phyloP scores from a whole-genome alignment of 352 stramenopile species.

The Globisporangium iwayamae region DNA sequence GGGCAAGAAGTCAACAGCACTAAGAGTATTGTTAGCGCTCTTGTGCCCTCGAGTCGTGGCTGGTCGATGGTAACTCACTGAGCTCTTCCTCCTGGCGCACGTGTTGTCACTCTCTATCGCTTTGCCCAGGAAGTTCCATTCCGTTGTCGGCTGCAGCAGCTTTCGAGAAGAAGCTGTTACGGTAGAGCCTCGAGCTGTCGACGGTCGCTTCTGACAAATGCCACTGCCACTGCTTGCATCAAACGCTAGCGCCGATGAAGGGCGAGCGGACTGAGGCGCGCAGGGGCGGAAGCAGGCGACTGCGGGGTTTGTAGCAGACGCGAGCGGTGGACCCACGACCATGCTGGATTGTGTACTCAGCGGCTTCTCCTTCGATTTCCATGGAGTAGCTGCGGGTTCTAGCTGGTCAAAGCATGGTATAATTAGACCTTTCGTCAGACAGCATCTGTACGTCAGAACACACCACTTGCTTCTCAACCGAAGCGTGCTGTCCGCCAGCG shows the following conservation, averaged over 20 bases:
- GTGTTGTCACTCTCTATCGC: background rate
- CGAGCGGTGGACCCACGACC: slow-evolving; percentile 11
- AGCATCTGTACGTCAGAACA: no score
- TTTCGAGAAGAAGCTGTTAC: background rate
- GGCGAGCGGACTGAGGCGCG: background rate
- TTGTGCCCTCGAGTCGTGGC: slow-evolving; percentile 9
- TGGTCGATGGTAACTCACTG: background rate
- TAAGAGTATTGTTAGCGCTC: background rate
- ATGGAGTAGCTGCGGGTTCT: no score
- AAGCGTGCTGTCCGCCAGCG: no score
- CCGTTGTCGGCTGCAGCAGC: slow-evolving; percentile 3
- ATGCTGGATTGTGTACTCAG: background rate
- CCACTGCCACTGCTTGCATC: background rate
- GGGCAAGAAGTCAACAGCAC: background rate
- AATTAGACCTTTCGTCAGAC: no score
- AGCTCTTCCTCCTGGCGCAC: background rate
- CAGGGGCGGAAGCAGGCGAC: background rate
- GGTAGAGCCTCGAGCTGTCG: background rate
- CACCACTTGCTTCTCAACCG: no score
- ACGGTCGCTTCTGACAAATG: background rate
- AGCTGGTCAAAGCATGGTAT: no score
- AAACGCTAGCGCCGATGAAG: background rate
- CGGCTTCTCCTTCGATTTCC: no score
- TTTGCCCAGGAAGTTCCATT: slow-evolving; percentile 8
- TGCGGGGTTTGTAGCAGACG: background rate